phyloP scores from a whole-genome alignment of 768 basidiomycete genomes.

The Tricholoma matsutake region DNA sequence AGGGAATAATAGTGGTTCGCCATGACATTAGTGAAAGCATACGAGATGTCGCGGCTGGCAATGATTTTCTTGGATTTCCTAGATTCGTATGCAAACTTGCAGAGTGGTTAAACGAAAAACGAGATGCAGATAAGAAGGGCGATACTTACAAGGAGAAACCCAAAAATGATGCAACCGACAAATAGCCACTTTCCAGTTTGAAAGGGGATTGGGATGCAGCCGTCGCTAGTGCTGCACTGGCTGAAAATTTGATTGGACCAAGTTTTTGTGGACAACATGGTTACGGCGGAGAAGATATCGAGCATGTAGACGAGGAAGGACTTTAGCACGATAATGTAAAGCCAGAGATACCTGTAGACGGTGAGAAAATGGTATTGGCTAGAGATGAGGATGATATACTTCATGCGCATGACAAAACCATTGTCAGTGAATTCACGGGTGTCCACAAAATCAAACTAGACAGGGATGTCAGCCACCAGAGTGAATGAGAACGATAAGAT shows the following conservation, averaged over 20 bases:
- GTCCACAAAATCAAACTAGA: slow-evolving; percentile 95
- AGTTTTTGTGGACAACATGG: slow-evolving; percentile 86
- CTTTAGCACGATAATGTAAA: slow-evolving; percentile 92
- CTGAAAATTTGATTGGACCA: slow-evolving; percentile 94
- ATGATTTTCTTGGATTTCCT: slow-evolving; percentile 93
- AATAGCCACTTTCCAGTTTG: slow-evolving; percentile 93
- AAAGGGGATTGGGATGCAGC: slow-evolving; percentile 87
- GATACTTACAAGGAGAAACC: slow-evolving; percentile 82
- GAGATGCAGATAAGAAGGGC: not conserved
- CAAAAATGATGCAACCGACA: slow-evolving; percentile 96
- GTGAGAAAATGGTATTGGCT: not conserved
- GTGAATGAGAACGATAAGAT: not conserved
- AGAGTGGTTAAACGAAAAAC: not conserved
- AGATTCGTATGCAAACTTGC: slow-evolving; percentile 85
- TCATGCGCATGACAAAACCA: slow-evolving; percentile 80
- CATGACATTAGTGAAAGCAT: slow-evolving; percentile 97
- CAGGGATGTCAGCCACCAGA: slow-evolving; percentile 20
- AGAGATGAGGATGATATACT: slow-evolving; percentile 45
- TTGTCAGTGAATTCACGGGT: slow-evolving; percentile 89
- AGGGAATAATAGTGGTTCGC: slow-evolving; percentile 96
- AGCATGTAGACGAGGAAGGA: slow-evolving; percentile 95
- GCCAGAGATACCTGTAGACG: slow-evolving; percentile 75
- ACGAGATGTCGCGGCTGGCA: slow-evolving; percentile 93
- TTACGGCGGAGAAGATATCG: slow-evolving; percentile 96
- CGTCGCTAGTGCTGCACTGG: slow-evolving; percentile 56